Percentiles rank a stretch among this genome's conserved stretches.
phyloP scores from a whole-genome alignment of 148 eudicot genomes.

The Rhododendron griersonianum region DNA sequence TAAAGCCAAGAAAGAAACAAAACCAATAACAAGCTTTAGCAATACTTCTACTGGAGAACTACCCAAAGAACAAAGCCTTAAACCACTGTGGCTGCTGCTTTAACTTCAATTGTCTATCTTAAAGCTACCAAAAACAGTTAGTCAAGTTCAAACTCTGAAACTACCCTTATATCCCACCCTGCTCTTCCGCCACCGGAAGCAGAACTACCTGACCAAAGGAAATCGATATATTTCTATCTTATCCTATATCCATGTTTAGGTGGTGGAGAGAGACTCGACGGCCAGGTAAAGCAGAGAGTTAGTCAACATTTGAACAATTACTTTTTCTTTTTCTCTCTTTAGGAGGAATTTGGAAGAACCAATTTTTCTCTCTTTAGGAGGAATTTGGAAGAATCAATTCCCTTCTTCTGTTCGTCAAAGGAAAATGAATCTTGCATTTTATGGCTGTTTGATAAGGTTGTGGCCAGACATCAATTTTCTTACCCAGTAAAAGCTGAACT shows the following conservation, averaged over 20 bases:
- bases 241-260: neutral
- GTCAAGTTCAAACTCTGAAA: neutral
- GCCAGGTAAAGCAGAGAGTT: neutral
- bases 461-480: neutral
- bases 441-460: neutral
- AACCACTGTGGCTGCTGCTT: neutral
- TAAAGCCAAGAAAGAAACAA: too few relatives aligned
- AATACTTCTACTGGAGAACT: neutral
- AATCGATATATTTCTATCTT: too few relatives aligned
- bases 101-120: neutral
- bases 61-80: neutral
- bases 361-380: neutral
- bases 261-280: neutral
- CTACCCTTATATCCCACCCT: too few relatives aligned
- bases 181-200: too few relatives aligned
- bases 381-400: neutral
- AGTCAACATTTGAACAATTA: neutral
- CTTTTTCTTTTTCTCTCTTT: neutral
- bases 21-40: neutral
- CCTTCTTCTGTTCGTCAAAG: neutral
- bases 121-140: neutral
- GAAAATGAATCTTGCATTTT: neutral
- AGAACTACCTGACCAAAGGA: too few relatives aligned
- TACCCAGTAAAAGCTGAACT: neutral
- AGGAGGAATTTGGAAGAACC: neutral